Conservation (phyloP, 2,329 filamentous ascomycete species). For the Paecilomyces sp. region DNA sequence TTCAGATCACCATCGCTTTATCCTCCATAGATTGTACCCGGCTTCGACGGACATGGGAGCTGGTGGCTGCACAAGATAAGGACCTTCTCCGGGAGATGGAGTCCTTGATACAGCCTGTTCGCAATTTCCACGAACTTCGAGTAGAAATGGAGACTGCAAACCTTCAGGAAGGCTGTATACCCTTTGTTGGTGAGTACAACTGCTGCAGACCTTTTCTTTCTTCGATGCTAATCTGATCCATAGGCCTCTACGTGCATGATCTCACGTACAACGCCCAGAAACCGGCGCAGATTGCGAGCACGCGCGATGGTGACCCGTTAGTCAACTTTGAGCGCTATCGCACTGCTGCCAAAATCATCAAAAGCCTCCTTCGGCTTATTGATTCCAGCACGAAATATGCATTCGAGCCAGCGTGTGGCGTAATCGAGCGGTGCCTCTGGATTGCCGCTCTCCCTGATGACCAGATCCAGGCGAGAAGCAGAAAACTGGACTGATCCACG, state of each 20-base stretch:
- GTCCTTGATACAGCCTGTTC: conserved; percentile 52
- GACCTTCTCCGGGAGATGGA: conserved; percentile 53
- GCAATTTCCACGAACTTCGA: conserved; percentile 57
- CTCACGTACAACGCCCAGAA: conserved; percentile 63
- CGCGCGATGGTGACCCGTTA: conserved; percentile 44
- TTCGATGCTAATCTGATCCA: neutral
- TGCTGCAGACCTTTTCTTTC: neutral
- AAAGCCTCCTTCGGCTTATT: conserved; percentile 55
- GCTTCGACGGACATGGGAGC: conserved; percentile 52
- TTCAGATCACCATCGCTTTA: conserved; percentile 57
- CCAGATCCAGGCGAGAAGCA: conserved; percentile 45
- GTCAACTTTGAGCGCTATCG: conserved; percentile 62
- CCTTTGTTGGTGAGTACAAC: conserved; percentile 50
- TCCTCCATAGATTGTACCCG: conserved; percentile 53
- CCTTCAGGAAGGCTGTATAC: conserved; percentile 56
- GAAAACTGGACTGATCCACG: conserved; percentile 29
- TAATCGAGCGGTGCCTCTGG: conserved; percentile 59
- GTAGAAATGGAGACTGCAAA: conserved; percentile 57
- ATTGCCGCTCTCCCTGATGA: conserved; percentile 54
- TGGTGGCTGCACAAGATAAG: conserved; percentile 49
- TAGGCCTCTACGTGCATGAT: conserved; percentile 58
- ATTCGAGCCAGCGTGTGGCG: conserved; percentile 50
- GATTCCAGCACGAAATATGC: conserved; percentile 57
- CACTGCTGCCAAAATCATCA: conserved; percentile 58
- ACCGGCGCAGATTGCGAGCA: conserved; percentile 49